Evolutionary conservation across 2,329 filamentous ascomycete genomes (phyloP).

Genomic region (Botryotinia globosa): DNA sequence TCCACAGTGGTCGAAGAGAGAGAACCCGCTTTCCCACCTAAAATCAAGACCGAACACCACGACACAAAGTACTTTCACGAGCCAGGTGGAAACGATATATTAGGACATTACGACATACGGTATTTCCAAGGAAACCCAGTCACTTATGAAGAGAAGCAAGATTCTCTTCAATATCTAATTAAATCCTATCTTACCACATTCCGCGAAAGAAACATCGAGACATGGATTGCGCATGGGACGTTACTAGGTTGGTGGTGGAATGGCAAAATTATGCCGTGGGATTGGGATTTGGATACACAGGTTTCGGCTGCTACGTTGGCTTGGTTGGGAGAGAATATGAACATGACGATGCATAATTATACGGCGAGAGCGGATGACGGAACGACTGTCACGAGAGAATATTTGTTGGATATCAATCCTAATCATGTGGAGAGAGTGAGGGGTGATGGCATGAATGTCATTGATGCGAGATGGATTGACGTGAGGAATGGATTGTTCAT

Average conservation of each 20-base stretch:
- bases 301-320: conserved; percentile 65
- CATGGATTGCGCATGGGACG: conserved; percentile 84
- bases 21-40: background rate
- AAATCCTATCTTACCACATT: conserved; percentile 71
- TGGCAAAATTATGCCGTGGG: conserved; percentile 73
- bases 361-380: conserved; percentile 42
- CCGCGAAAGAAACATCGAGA: conserved; percentile 64
- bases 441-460: conserved; percentile 71
- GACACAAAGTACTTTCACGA: conserved; percentile 45
- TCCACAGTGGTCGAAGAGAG: background rate
- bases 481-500: conserved; percentile 72
- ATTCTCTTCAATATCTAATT: conserved; percentile 66
- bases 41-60: background rate
- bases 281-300: conserved; percentile 81
- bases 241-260: conserved; percentile 91
- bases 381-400: conserved; percentile 49
- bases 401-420: conserved; percentile 76
- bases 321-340: conserved; percentile 63
- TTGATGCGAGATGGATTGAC: conserved; percentile 83
- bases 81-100: conserved; percentile 55
- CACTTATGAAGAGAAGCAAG: conserved; percentile 62
- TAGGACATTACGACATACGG: conserved; percentile 72
- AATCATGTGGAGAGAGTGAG: conserved; percentile 59
- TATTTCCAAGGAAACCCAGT: conserved; percentile 63
- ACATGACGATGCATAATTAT: conserved; percentile 56